Evolutionary conservation across 1,139 yeast species (phyloP).

Genomic region (Yamadazyma diospyri): DNA sequence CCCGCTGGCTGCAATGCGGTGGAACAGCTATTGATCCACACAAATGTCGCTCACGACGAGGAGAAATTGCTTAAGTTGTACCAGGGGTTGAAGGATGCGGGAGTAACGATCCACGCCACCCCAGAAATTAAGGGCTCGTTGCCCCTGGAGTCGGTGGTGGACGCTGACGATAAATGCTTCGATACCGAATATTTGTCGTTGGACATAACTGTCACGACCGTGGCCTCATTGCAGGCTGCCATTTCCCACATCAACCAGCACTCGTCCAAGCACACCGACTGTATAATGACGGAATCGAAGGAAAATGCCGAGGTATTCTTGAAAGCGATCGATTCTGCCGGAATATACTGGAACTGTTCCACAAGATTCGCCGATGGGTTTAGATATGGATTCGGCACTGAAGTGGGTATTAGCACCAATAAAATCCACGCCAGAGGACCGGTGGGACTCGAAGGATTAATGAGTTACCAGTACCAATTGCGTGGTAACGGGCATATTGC

Average conservation of each 20-base stretch:
- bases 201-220: conserved; percentile 71
- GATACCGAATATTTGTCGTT: conserved; percentile 79
- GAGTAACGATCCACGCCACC: conserved; percentile 70
- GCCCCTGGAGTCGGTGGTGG: conserved; percentile 17
- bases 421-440: conserved; percentile 99
- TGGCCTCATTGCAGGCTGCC: conserved; percentile 62
- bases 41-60: conserved; percentile 35
- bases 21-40: conserved; percentile 76
- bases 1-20: conserved; percentile 99
- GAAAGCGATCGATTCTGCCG: conserved; percentile 89
- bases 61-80: conserved; percentile 42
- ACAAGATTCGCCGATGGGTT: conserved; percentile 98
- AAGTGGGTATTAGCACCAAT: conserved; percentile 95
- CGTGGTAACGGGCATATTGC: conserved; percentile 92
- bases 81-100: conserved; percentile 52
- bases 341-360: conserved; percentile 98
- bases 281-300: conserved; percentile 76
- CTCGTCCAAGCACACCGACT: conserved; percentile 95
- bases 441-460: conserved; percentile 94
- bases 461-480: conserved; percentile 90
- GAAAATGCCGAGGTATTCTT: conserved; percentile 69
- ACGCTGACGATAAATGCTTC: conserved; percentile 59
- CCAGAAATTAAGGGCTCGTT: conserved; percentile 40
- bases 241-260: conserved; percentile 80
- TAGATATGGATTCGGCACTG: conserved; percentile 97